Conservation (phyloP, 192 early-diverging fungal genomes). For the Coemansia umbellata region DNA sequence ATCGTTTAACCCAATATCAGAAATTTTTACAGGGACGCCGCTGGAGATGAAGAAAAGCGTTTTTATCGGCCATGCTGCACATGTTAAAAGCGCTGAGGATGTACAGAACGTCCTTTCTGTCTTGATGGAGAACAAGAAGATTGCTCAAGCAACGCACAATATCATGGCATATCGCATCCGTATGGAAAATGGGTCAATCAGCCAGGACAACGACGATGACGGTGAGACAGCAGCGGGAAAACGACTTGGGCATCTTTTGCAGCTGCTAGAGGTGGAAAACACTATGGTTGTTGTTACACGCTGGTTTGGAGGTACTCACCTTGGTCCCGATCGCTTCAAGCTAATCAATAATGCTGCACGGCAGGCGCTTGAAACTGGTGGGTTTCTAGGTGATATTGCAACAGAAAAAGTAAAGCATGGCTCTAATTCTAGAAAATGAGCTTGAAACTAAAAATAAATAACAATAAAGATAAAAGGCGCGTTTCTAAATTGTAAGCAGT, state of each 20-base stretch:
- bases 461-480: background rate
- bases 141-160: conserved; percentile 86
- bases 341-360: conserved; percentile 85
- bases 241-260: conserved; percentile 76
- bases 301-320: conserved; percentile 86
- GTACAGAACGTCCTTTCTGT: conserved; percentile 42
- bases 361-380: conserved; percentile 62
- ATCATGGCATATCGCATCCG: conserved; percentile 84
- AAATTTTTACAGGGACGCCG: conserved; percentile 55
- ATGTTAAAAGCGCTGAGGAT: conserved; percentile 55
- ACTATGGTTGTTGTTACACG: conserved; percentile 77
- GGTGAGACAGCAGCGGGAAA: conserved; percentile 91
- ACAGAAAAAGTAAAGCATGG: no score
- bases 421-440: no score
- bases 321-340: conserved; percentile 87
- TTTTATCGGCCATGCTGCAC: conserved; percentile 80
- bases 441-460: no score
- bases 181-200: conserved; percentile 34
- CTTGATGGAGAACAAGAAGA: conserved; percentile 66
- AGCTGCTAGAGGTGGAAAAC: conserved; percentile 66
- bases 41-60: conserved; percentile 76
- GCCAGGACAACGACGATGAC: conserved; percentile 89
- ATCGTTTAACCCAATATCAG: conserved; percentile 25
- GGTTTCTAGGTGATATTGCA: conserved; percentile 44
- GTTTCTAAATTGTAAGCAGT: conserved; percentile 38